Conservation (phyloP, 768 basidiomycete genomes). For the Boletus bicolor region DNA sequence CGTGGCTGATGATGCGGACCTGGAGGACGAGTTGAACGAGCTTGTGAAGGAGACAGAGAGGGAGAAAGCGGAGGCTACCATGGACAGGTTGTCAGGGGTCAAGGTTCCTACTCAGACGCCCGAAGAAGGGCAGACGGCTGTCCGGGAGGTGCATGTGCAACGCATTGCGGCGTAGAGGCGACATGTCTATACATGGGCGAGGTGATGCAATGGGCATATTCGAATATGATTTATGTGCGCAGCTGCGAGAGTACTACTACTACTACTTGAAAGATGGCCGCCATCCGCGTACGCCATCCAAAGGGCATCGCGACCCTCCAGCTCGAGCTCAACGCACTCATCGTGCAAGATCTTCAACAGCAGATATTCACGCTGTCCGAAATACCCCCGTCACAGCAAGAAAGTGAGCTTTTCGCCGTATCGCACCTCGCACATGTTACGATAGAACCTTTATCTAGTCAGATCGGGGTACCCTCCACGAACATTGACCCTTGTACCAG, state of each 20-base stretch:
- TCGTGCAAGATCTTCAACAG: conserved; percentile 74
- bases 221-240: too few species aligned
- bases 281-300: conserved; percentile 79
- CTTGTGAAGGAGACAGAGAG: conserved; percentile 47
- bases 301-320: conserved; percentile 79
- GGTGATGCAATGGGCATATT: conserved; percentile 13
- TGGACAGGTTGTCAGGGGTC: conserved; percentile 22
- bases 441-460: conserved; percentile 40
- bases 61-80: conserved; percentile 34
- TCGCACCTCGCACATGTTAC: neutral
- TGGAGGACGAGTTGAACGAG: conserved; percentile 64
- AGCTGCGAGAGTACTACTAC: neutral
- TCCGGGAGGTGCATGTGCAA: neutral
- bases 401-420: conserved; percentile 48
- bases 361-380: conserved; percentile 63
- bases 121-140: neutral
- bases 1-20: conserved; percentile 51
- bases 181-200: conserved; percentile 4
- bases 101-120: conserved; percentile 18
- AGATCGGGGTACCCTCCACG: conserved; percentile 86
- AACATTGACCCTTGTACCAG: conserved; percentile 65
- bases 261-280: conserved; percentile 46
- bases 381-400: conserved; percentile 75
- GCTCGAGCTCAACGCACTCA: conserved; percentile 56
- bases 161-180: conserved; percentile 10